These are phyloP conservation scores for Camellia lanceoleosa DNA, from an alignment of 148 eudicot species.

Conservation along the genomic window DNA sequence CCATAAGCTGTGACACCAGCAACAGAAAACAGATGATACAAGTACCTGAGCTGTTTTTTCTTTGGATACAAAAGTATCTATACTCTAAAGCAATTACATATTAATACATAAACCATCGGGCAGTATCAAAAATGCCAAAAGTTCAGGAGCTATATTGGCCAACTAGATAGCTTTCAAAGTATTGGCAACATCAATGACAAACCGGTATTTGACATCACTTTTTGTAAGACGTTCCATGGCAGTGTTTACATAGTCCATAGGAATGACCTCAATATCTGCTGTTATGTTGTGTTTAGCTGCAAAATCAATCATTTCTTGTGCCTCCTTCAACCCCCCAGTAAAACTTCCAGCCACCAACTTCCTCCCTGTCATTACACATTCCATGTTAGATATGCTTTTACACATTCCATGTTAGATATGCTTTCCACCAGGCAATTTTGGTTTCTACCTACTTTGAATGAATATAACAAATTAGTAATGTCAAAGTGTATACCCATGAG, in stretches of 20 bases:
- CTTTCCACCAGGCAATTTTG: not conserved
- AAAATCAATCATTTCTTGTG: slow-evolving; percentile 7
- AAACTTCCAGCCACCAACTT: slow-evolving; percentile 1
- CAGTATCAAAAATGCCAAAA: not conserved
- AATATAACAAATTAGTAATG: not conserved
- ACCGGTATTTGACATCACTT: not conserved
- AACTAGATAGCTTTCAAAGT: not conserved
- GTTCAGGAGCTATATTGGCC: not conserved
- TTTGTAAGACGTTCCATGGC: not conserved
- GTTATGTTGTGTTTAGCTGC: slow-evolving; percentile 2
- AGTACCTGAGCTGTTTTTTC: no score
- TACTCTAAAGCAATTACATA: no score
- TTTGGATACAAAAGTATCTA: no score
- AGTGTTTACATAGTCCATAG: not conserved
- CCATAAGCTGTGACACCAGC: no score
- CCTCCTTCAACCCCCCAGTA: slow-evolving; percentile 5
- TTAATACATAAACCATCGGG: not conserved
- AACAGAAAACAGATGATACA: no score
- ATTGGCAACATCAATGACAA: slow-evolving; percentile 6
- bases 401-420: not conserved
- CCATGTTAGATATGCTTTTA: not conserved
- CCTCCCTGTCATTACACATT: not conserved
- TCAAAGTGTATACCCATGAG: not conserved
- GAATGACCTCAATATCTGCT: slow-evolving; percentile 6
- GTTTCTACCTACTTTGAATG: not conserved